Evolutionary conservation across 164 flowering plant genomes (phyloP).

Genomic region (Umbilicus rupestris): DNA sequence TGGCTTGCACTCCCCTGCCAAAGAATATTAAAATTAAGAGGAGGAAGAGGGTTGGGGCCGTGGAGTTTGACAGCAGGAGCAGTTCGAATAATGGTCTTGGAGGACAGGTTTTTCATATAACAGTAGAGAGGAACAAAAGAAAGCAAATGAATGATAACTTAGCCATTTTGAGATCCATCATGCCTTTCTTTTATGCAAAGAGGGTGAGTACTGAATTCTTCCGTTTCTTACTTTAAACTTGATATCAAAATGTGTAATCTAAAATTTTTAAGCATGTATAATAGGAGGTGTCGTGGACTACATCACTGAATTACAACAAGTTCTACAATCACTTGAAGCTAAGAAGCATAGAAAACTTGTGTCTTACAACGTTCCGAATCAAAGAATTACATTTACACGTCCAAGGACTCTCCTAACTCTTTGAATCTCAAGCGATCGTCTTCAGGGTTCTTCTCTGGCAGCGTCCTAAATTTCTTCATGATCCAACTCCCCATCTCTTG

Average conservation of each 20-base stretch:
- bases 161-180: constrained; percentile 22
- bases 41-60: background rate
- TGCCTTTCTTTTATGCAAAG: constrained; percentile 27
- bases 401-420: too few relatives aligned
- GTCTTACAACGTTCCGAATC: background rate
- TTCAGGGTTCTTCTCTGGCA: too few relatives aligned
- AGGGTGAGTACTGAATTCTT: constrained; percentile 16
- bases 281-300: background rate
- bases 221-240: background rate
- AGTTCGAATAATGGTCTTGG: background rate
- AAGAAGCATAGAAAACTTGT: background rate
- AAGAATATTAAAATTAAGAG: background rate
- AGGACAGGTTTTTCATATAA: constrained; percentile 18
- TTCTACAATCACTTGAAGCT: background rate
- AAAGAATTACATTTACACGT: background rate
- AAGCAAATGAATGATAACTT: constrained; percentile 35
- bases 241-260: background rate
- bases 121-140: constrained; percentile 31
- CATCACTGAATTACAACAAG: background rate
- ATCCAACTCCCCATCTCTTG: too few relatives aligned
- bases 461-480: too few relatives aligned
- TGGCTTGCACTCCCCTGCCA: background rate
- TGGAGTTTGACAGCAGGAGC: background rate
- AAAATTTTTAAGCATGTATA: background rate
- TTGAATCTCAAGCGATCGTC: too few relatives aligned